Conservation (phyloP, 805 yeast species). For the Pachysolen tannophilus region DNA sequence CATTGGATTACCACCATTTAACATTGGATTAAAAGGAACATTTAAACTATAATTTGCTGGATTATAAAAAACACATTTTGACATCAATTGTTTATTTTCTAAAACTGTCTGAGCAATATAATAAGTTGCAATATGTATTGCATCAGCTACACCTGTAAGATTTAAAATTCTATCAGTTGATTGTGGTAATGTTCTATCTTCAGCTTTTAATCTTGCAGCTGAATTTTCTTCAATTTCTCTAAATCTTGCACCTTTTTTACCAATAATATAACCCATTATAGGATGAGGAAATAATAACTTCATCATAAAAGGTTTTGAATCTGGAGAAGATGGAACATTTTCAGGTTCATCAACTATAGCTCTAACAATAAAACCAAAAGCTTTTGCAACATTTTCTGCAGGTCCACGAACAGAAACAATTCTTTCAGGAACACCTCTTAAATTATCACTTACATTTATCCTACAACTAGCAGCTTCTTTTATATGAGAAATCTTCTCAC, state of each 20-base stretch:
- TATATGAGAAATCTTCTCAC: constrained; percentile 61
- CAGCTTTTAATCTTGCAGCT: constrained; percentile 70
- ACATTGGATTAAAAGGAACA: constrained; percentile 17
- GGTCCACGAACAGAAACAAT: constrained; percentile 68
- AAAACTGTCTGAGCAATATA: constrained; percentile 62
- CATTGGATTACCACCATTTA: constrained; percentile 8
- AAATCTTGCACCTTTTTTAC: constrained; percentile 65
- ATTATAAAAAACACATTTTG: constrained; percentile 50
- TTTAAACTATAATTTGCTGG: constrained; percentile 37
- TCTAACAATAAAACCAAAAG: constrained; percentile 67
- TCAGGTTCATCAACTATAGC: constrained; percentile 60
- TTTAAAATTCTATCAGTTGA: constrained; percentile 72
- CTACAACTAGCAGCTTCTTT: constrained; percentile 57
- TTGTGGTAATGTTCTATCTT: constrained; percentile 60
- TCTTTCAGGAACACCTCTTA: constrained; percentile 65
- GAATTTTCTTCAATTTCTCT: constrained; percentile 78
- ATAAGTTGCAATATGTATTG: constrained; percentile 76
- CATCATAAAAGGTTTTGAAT: constrained; percentile 47
- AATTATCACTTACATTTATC: constrained; percentile 65
- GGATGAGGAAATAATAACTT: constrained; percentile 69
- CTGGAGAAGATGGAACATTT: constrained; percentile 49
- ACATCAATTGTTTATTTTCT: constrained; percentile 50
- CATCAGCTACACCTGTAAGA: constrained; percentile 76
- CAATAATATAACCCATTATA: constrained; percentile 73
- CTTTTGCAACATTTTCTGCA: constrained; percentile 72